Percentiles rank a stretch among this genome's conserved stretches.
Conservation (phyloP, 2,329 filamentous ascomycete species). For the Thermochaetoides dissita region DNA sequence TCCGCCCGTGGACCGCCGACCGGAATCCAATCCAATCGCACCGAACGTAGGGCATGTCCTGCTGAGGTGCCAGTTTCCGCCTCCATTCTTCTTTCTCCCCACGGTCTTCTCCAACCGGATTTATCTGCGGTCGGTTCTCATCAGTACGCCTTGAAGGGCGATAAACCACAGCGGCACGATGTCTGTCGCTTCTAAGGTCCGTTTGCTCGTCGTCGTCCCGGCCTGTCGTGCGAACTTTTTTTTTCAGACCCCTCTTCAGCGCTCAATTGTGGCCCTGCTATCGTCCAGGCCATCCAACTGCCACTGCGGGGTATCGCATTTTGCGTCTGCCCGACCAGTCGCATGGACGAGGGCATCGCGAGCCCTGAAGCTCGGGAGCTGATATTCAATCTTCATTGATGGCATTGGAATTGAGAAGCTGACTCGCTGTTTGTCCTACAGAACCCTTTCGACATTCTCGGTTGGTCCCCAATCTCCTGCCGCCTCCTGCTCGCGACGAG, state of each 20-base stretch:
- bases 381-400: not conserved
- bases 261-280: no score
- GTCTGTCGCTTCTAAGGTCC: slow-evolving; percentile 49
- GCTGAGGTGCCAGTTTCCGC: slow-evolving; percentile 10
- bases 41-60: slow-evolving; percentile 11
- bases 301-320: no score
- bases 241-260: no score
- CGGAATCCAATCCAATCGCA: slow-evolving; percentile 4
- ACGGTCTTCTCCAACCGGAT: slow-evolving; percentile 7
- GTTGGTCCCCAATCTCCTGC: slow-evolving; percentile 39
- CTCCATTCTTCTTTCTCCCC: slow-evolving; percentile 9
- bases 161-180: slow-evolving; percentile 35
- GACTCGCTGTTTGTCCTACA: slow-evolving; percentile 25
- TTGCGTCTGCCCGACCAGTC: not conserved
- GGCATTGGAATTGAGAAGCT: slow-evolving; percentile 11
- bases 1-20: slow-evolving; percentile 7
- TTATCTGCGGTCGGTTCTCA: no score
- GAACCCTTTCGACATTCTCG: slow-evolving; percentile 98
- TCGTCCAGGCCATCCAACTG: no score
- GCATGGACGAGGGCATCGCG: no score
- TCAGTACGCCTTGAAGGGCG: slow-evolving; percentile 24
- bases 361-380: no score
- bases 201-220: slow-evolving; percentile 15
- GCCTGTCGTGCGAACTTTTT: no score
- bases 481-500: slow-evolving; percentile 9